Conservation (phyloP, 78 protist species). For the slime mould (Dictyostelium discoideum) region DNA sequence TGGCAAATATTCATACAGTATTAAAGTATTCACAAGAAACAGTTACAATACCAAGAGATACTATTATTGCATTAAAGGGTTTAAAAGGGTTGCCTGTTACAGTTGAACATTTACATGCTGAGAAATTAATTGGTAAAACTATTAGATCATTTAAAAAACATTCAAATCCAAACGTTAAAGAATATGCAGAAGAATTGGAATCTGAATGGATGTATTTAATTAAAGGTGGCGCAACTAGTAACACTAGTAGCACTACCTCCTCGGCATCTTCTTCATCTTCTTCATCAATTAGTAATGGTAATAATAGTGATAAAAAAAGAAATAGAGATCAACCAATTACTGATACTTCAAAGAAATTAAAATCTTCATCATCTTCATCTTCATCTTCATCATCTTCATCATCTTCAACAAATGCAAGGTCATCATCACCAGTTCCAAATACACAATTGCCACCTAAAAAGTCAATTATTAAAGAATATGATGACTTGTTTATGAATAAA, state of each 20-base stretch:
- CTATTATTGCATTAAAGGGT: conserved; percentile 27
- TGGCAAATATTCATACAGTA: conserved; percentile 28
- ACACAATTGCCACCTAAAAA: not conserved
- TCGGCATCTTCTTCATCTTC: not conserved
- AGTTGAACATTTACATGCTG: conserved; percentile 41
- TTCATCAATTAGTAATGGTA: not conserved
- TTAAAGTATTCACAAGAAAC: conserved; percentile 41
- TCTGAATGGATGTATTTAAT: conserved; percentile 21
- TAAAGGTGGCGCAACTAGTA: not conserved
- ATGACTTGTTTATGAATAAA: conserved; percentile 3
- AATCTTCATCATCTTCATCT: not conserved
- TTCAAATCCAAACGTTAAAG: conserved; percentile 34
- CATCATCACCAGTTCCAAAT: not conserved
- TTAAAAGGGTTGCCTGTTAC: conserved; percentile 41
- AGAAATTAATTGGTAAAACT: conserved; percentile 44
- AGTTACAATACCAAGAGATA: conserved; percentile 48
- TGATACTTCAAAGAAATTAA: not conserved
- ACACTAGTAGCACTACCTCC: not conserved
- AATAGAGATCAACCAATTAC: not conserved
- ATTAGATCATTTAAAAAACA: conserved; percentile 61
- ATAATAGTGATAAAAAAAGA: conserved; percentile 37
- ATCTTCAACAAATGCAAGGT: not conserved
- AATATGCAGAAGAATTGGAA: conserved; percentile 45
- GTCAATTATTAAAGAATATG: conserved; percentile 21
- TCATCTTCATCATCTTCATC: not conserved